Evolutionary conservation across 495 filamentous ascomycete species (phyloP).

Genomic region (Xylaria acuta): DNA sequence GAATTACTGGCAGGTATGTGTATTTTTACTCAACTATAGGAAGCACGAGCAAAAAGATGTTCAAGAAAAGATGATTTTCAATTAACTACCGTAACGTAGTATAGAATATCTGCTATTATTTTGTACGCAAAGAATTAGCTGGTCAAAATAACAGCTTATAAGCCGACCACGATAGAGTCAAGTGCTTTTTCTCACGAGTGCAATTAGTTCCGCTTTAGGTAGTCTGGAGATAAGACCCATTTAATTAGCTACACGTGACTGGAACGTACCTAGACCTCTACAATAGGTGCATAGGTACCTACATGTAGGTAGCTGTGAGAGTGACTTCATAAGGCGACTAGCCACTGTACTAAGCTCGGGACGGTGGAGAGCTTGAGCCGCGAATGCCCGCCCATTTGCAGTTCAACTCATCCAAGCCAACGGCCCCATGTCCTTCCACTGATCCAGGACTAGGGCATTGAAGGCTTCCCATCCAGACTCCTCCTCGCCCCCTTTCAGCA

Average conservation of each 20-base stretch:
- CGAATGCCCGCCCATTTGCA: constrained; percentile 18
- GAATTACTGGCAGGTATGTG: no score
- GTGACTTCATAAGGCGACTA: constrained; percentile 30
- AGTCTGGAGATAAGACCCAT: no score
- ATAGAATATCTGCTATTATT: no score
- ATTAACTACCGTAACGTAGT: no score
- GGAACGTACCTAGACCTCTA: no score
- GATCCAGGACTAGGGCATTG: background rate
- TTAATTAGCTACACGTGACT: background rate
- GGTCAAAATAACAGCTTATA: no score
- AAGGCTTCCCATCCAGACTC: background rate
- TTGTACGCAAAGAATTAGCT: no score
- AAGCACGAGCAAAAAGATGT: no score
- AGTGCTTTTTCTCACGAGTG: no score
- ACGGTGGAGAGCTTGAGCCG: constrained; percentile 22
- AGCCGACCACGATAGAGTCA: no score
- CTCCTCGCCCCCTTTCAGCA: background rate
- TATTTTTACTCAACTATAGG: no score
- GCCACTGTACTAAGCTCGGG: background rate
- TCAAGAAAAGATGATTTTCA: no score
- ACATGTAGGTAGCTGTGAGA: background rate
- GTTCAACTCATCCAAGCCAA: background rate
- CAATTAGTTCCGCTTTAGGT: background rate
- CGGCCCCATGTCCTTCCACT: background rate
- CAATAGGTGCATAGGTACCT: background rate